These are phyloP conservation scores for Silene uniflora DNA, from an alignment of 148 eudicot genomes.

Conservation along the genomic window DNA sequence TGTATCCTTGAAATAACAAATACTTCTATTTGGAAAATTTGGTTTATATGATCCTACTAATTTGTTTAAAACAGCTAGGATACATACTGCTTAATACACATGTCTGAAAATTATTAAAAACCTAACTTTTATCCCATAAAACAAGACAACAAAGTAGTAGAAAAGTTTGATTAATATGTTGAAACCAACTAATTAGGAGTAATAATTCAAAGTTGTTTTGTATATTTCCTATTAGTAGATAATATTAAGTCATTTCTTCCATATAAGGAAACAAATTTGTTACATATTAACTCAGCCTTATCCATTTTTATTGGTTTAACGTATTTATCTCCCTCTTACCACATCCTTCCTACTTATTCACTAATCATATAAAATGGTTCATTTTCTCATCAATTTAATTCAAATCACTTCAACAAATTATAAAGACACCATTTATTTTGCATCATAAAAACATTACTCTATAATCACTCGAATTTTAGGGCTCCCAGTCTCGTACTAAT, in stretches of 20 bases:
- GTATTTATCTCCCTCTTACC: neutral
- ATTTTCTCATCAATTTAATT: neutral
- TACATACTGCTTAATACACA: neutral
- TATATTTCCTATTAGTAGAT: conserved; percentile 6
- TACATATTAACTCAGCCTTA: conserved; percentile 5
- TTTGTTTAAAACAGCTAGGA: neutral
- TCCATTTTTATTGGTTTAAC: neutral
- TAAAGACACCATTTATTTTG: no score
- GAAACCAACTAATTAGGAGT: neutral
- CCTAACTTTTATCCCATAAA: conserved; percentile 3
- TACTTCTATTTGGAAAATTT: neutral
- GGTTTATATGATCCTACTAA: neutral
- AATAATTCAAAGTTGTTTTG: neutral
- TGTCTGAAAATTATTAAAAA: neutral
- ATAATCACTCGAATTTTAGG: neutral
- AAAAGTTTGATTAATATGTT: neutral
- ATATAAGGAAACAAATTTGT: conserved; percentile 1
- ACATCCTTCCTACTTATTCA: neutral
- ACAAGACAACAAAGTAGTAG: neutral
- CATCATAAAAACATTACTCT: neutral
- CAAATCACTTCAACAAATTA: neutral
- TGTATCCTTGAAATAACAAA: no score
- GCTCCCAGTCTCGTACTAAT: no score
- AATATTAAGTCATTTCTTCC: neutral
- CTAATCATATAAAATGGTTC: neutral